Percentiles rank a stretch among this genome's conserved stretches.
Evolutionary conservation across 495 filamentous ascomycete genomes (phyloP).

Genomic region (Neurospora terricola): DNA sequence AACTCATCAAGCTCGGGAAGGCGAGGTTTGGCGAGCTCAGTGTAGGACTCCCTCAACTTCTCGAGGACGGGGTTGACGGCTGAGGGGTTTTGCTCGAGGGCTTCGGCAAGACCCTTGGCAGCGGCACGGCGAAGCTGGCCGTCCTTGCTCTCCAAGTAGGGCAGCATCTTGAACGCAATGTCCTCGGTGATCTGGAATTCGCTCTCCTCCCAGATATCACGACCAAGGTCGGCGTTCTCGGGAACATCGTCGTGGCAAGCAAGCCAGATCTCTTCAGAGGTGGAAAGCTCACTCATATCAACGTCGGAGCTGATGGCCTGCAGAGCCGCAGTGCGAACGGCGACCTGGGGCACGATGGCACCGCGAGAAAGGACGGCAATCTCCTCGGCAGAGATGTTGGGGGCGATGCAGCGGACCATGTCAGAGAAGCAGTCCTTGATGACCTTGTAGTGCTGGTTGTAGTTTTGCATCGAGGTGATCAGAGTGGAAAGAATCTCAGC

Average conservation of each 20-base stretch:
- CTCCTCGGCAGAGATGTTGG: constrained; percentile 62
- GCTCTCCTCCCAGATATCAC: constrained; percentile 91
- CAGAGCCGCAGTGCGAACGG: constrained; percentile 78
- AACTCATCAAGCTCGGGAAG: constrained; percentile 78
- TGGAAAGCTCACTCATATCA: constrained; percentile 75
- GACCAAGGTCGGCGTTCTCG: constrained; percentile 76
- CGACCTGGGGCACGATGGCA: constrained; percentile 61
- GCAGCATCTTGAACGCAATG: constrained; percentile 54
- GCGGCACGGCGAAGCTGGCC: constrained; percentile 73
- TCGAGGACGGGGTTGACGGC: constrained; percentile 41
- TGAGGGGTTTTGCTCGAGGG: constrained; percentile 45
- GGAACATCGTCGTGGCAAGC: constrained; percentile 82
- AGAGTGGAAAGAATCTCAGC: constrained; percentile 57
- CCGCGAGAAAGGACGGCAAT: constrained; percentile 62
- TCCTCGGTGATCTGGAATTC: constrained; percentile 58
- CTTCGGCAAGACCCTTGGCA: constrained; percentile 68
- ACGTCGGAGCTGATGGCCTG: constrained; percentile 85
- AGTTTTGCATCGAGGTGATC: constrained; percentile 74
- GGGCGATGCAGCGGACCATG: constrained; percentile 66
- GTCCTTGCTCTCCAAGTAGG: constrained; percentile 71
- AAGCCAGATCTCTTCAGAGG: constrained; percentile 88
- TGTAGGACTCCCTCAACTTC: constrained; percentile 58
- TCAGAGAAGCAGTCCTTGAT: constrained; percentile 87
- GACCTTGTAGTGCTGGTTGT: constrained; percentile 84
- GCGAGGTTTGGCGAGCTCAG: constrained; percentile 67